phyloP scores from a whole-genome alignment of 768 basidiomycete genomes.

The Termitomyces sp. region DNA sequence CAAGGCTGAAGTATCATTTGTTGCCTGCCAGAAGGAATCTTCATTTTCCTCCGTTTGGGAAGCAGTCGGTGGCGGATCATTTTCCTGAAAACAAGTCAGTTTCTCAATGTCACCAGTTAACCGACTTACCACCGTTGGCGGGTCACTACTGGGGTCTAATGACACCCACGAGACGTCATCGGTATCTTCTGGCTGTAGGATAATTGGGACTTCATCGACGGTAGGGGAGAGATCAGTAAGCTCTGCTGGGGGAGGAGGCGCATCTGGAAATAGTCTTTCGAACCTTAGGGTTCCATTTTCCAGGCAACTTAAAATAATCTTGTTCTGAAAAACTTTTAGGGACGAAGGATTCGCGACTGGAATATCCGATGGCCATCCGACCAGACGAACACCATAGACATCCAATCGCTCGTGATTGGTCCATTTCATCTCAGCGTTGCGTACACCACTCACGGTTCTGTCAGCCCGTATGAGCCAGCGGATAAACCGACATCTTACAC shows the following conservation, averaged over 20 bases:
- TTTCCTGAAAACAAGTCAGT: background rate
- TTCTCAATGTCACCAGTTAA: background rate
- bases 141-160: constrained; percentile 26
- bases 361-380: constrained; percentile 59
- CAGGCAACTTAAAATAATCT: constrained; percentile 43
- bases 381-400: constrained; percentile 51
- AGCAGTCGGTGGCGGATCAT: background rate
- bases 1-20: background rate
- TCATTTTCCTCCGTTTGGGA: background rate
- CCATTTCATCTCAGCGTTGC: constrained; percentile 75
- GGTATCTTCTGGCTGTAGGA: constrained; percentile 4
- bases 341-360: constrained; percentile 60
- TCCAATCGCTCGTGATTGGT: constrained; percentile 55
- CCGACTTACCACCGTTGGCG: constrained; percentile 4
- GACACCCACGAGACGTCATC: constrained; percentile 40
- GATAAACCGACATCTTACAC: background rate
- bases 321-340: constrained; percentile 51
- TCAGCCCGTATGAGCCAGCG: background rate
- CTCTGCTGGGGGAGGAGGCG: background rate
- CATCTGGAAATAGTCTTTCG: constrained; percentile 22
- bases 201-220: background rate
- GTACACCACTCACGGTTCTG: constrained; percentile 52
- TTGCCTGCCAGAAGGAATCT: background rate
- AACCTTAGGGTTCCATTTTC: constrained; percentile 45
- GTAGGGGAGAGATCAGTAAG: background rate